Evolutionary conservation across 805 yeast species (phyloP).

Genomic region (Ogataea methylovora): DNA sequence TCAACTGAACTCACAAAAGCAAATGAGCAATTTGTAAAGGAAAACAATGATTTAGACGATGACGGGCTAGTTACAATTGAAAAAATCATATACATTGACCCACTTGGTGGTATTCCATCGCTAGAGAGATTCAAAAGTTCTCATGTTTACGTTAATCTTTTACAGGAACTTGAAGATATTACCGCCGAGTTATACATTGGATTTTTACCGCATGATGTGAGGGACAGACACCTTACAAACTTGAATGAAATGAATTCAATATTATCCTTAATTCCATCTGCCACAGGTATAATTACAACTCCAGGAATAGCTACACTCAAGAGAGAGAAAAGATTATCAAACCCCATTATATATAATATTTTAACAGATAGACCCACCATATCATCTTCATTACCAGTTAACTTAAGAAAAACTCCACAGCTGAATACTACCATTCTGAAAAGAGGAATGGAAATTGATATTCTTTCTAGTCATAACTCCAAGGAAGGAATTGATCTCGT

Average conservation of each 20-base stretch:
- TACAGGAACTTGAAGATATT: conserved; percentile 72
- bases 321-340: conserved; percentile 32
- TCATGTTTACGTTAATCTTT: conserved; percentile 80
- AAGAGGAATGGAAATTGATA: conserved; percentile 58
- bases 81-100: conserved; percentile 73
- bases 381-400: conserved; percentile 83
- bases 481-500: conserved; percentile 31
- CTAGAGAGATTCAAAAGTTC: conserved; percentile 71
- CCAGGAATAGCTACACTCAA: conserved; percentile 58
- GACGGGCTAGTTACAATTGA: conserved; percentile 51
- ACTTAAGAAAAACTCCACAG: conserved; percentile 46
- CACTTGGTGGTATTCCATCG: conserved; percentile 87
- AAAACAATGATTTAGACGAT: conserved; percentile 3
- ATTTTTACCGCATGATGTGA: conserved; percentile 32
- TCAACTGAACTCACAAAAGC: conserved; percentile 25
- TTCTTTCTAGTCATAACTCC: conserved; percentile 25
- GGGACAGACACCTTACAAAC: conserved; percentile 58
- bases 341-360: conserved; percentile 85
- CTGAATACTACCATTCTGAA: conserved; percentile 74
- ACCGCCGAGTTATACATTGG: conserved; percentile 57
- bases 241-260: conserved; percentile 56
- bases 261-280: conserved; percentile 39
- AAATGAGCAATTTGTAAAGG: conserved; percentile 11
- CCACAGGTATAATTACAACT: conserved; percentile 82
- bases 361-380: conserved; percentile 87